These are phyloP conservation scores for Chara braunii DNA, from an alignment of 139 green algal genomes.

Conservation along the genomic window DNA sequence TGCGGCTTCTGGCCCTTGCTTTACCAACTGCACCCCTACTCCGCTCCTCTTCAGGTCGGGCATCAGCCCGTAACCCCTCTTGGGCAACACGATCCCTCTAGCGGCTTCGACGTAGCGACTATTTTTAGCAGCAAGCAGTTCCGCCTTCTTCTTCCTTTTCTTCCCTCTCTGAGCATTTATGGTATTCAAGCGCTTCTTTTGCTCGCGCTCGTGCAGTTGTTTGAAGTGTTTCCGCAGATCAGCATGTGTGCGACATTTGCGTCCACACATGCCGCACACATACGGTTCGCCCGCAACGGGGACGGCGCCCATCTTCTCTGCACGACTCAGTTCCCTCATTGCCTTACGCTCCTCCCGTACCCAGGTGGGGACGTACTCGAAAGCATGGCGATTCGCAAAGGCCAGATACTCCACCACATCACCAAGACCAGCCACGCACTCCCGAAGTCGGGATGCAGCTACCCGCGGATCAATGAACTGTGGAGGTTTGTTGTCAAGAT, in stretches of 20 bases:
- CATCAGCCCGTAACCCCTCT: constrained; percentile 22
- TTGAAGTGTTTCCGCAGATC: constrained; percentile 15
- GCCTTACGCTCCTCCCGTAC: constrained; percentile 5
- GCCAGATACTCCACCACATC: constrained; percentile 26
- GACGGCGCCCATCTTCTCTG: neutral
- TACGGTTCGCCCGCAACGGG: neutral
- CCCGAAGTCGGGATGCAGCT: constrained; percentile 3
- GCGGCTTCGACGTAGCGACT: constrained; percentile 18
- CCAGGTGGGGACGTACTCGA: constrained; percentile 16
- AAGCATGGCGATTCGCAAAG: constrained; percentile 27
- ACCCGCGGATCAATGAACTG: constrained; percentile 1
- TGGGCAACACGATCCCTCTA: neutral
- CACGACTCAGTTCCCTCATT: neutral
- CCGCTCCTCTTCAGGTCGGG: constrained; percentile 1
- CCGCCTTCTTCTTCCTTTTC: neutral
- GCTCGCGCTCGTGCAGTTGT: constrained; percentile 29
- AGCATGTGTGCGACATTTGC: neutral
- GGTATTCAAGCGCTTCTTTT: neutral
- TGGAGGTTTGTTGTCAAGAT: constrained; percentile 34
- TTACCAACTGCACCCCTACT: constrained; percentile 24
- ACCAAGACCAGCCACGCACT: constrained; percentile 14
- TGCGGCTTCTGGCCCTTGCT: too few relatives aligned
- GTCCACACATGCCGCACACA: constrained; percentile 19
- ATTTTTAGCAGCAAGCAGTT: too few relatives aligned
- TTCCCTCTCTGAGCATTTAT: too few relatives aligned